Conservation (phyloP, 768 basidiomycete species). For the Tulasnella sp. region DNA sequence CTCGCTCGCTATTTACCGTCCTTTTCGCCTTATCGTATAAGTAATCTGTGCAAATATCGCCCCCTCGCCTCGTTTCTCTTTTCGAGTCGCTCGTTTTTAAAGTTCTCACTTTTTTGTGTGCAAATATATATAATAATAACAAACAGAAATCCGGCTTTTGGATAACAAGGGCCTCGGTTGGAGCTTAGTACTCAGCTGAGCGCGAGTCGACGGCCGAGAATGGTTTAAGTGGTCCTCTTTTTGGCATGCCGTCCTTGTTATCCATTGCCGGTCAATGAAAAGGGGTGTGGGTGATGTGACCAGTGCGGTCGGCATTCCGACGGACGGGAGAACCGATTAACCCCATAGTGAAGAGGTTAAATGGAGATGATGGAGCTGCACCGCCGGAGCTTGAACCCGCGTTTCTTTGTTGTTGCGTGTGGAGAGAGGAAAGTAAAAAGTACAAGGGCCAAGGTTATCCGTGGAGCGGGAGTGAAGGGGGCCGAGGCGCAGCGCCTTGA, state of each 20-base stretch:
- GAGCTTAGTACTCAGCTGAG: neutral
- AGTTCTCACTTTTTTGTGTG: neutral
- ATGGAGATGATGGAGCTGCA: neutral
- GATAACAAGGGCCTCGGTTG: neutral
- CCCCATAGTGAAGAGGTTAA: neutral
- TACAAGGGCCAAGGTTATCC: constrained; percentile 5
- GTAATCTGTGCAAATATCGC: constrained; percentile 5
- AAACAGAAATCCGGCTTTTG: neutral
- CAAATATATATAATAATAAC: neutral
- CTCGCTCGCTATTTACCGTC: neutral
- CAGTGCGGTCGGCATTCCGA: neutral
- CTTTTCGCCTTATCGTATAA: neutral
- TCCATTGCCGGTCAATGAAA: neutral
- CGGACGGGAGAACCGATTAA: neutral
- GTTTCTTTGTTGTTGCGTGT: neutral
- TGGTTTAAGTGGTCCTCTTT: neutral
- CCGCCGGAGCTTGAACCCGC: constrained; percentile 2
- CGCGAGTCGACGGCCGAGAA: neutral
- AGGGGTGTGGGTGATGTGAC: neutral
- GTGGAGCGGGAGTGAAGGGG: neutral
- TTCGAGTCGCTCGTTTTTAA: constrained; percentile 11
- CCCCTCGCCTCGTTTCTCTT: neutral
- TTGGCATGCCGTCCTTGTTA: neutral
- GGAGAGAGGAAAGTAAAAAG: neutral
- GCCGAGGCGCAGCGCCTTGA: constrained; percentile 5